phyloP scores from a whole-genome alignment of 2,329 filamentous ascomycete genomes.

The Coniochaeta hoffmannii region DNA sequence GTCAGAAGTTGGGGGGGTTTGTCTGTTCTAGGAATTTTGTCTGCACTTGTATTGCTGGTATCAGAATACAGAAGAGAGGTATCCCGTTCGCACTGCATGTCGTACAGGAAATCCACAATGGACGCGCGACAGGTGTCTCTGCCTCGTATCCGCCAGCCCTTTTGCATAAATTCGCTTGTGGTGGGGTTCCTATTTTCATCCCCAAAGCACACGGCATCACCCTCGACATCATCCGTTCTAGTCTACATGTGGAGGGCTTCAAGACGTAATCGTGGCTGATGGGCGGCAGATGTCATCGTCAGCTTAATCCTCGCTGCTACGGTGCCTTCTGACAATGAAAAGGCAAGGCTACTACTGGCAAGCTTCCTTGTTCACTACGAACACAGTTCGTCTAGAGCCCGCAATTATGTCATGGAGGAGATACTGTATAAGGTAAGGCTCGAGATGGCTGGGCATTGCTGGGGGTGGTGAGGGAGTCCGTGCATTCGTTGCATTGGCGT shows the following conservation, averaged over 20 bases:
- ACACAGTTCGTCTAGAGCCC: background rate
- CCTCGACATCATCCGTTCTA: background rate
- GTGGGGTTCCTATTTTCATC: background rate
- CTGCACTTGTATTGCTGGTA: too few relatives aligned
- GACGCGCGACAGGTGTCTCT: background rate
- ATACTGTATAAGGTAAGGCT: background rate
- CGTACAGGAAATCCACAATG: background rate
- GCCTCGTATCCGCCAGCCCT: background rate
- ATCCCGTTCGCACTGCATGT: background rate
- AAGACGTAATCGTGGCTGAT: background rate
- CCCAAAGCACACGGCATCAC: background rate
- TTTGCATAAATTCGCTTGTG: background rate
- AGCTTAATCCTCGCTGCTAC: too few relatives aligned
- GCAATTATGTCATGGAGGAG: conserved; percentile 1
- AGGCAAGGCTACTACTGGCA: background rate
- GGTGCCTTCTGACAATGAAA: too few relatives aligned
- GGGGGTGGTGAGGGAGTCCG: background rate
- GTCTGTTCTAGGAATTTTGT: too few relatives aligned
- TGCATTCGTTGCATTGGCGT: background rate
- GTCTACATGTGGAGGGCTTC: too few relatives aligned
- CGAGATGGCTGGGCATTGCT: background rate
- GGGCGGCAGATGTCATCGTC: too few relatives aligned
- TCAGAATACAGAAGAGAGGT: background rate
- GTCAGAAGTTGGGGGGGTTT: too few relatives aligned
- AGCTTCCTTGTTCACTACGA: background rate